phyloP scores from a whole-genome alignment of 345 rosid species.

The Camelina neglecta region DNA sequence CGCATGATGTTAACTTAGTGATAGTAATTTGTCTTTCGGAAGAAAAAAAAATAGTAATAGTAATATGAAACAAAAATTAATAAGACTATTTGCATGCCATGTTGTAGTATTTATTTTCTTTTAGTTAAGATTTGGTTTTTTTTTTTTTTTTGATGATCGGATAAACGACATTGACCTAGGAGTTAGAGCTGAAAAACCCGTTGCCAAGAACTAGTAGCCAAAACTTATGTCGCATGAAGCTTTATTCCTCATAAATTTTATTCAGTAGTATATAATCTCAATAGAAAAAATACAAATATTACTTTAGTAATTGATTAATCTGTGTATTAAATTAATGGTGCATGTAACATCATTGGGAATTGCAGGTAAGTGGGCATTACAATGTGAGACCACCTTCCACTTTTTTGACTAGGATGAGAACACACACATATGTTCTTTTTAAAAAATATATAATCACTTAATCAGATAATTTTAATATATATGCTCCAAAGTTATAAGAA shows the following conservation, averaged over 20 bases:
- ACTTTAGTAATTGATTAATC: conserved; percentile 3
- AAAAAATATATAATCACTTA: not conserved
- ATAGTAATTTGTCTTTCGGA: not conserved
- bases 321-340: conserved; percentile 10
- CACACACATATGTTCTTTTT: conserved; percentile 12
- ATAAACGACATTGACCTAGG: conserved; percentile 50
- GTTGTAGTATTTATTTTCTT: not conserved
- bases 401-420: conserved; percentile 41
- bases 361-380: conserved; percentile 48
- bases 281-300: not conserved
- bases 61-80: conserved; percentile 1
- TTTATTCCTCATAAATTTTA: conserved; percentile 15
- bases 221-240: conserved; percentile 41
- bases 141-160: conserved; percentile 19
- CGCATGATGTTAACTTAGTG: not conserved
- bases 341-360: conserved; percentile 65
- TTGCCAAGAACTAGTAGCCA: conserved; percentile 63
- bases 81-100: conserved; percentile 10
- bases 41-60: not conserved
- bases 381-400: conserved; percentile 46
- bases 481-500: not conserved
- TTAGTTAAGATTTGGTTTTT: not conserved
- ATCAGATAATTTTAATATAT: not conserved
- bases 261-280: not conserved
- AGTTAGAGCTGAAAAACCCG: conserved; percentile 49